Percentiles rank a stretch among this genome's conserved stretches.
Conservation (phyloP, 2,329 filamentous ascomycete genomes). For the Cylindrodendrum hubeiense region DNA sequence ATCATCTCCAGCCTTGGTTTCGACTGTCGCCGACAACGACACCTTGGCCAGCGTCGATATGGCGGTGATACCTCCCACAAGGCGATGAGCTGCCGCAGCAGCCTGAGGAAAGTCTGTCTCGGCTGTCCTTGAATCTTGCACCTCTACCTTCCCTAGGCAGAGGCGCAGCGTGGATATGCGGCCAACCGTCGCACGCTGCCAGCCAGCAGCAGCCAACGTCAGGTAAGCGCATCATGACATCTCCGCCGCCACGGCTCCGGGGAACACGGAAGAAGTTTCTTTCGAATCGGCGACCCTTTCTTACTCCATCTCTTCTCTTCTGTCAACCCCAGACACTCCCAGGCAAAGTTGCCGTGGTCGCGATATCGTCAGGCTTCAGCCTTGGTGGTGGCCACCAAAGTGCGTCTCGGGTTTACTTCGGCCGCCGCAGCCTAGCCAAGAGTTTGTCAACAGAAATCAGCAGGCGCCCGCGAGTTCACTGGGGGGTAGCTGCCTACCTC, state of each 20-base stretch:
- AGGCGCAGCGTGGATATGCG: constrained; percentile 31
- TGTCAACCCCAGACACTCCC: constrained; percentile 1
- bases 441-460: constrained; percentile 12
- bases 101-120: neutral
- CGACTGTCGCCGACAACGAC: constrained; percentile 42
- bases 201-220: constrained; percentile 31
- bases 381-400: constrained; percentile 37
- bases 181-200: constrained; percentile 32
- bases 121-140: constrained; percentile 7
- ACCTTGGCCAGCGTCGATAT: constrained; percentile 32
- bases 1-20: constrained; percentile 41
- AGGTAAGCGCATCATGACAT: constrained; percentile 35
- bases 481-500: constrained; percentile 28
- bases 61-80: constrained; percentile 31
- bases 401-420: constrained; percentile 43
- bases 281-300: neutral
- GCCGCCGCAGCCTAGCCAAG: constrained; percentile 30
- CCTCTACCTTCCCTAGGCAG: constrained; percentile 9
- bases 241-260: constrained; percentile 23
- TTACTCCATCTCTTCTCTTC: neutral
- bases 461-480: constrained; percentile 27
- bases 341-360: constrained; percentile 29
- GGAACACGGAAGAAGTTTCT: constrained; percentile 41
- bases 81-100: constrained; percentile 24
- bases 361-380: constrained; percentile 29